Base-by-base conservation (phyloP, 1,284 basidiomycete genomes). In the Phlebopus sp. region DNA sequence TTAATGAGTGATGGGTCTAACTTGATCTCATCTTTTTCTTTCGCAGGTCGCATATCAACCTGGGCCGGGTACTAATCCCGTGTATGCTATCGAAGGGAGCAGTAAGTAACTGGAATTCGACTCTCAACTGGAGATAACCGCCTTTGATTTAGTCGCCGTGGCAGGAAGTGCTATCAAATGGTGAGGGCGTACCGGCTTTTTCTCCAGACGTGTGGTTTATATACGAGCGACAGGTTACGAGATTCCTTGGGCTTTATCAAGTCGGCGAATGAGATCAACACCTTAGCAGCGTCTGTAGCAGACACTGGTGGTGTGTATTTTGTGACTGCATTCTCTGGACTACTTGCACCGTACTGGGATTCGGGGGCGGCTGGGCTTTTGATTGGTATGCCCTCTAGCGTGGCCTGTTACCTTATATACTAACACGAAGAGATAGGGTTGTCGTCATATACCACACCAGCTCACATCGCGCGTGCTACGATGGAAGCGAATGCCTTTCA, bases 121-220 rank as follows among this genome's bases (percentile, higher is more conserved):
- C 42, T 49, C 47, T 29, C 7, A 17, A n/a, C 5, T 15, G 5
- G 34, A 42, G 13, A 54, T 34, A 10, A 27, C 8, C 19, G 30
- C 46, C 7, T 15, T 35, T 27, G 18, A 41, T 45, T 0, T 50
- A 89, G 88, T 98, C 57, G 92, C 91, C 30, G 97, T 98, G 23
- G 95, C 94, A 10, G 96, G 96, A 31, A 91, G 88, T 55, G 93
- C 93, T 8, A 86, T 99, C 66, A 95, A 97, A 71, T 99, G 96
- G 63, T 69, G 40, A 23, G 63, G 15, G 0, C 32, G 11, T 8
- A 2, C 29, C 4, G 34, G 15, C 36, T 29, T 17, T 29, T 17
- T 6, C 23, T 14, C 4, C 34, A 4, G 15, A 32, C n/a, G n/a
- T 27, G 11, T 10, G 14, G 4, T 27, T 46, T 11, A n/a, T n/a